Evolutionary conservation across 345 rosid species (phyloP), one percentile per base, ranked within the genome.

Genomic region (Litchi chinensis): DNA sequence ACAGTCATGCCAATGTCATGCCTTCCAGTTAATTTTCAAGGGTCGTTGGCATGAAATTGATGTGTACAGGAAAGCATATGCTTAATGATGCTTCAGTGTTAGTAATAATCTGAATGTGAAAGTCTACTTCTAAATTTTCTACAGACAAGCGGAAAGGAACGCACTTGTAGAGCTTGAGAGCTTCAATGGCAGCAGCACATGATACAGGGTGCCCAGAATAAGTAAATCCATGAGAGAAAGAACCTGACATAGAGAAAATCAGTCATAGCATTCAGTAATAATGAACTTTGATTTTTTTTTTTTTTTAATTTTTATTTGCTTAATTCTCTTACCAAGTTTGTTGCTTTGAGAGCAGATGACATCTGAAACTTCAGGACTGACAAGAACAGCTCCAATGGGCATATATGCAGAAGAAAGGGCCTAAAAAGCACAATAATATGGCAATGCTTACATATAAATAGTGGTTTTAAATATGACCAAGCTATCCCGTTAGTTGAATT

Each of bases 121-220:
- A 41, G 28, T 24, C 59, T 24, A 43, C 11, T 8, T 62, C 28
- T 26, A 26, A 73, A 63, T 44, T 77, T 59, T 28, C 60, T 46
- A 67, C 18, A 32, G 52, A 70, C 37, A 4, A 65, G 32, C 44
- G 78, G 37, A 62, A 71, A 75, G 11, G 64, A 76, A 82, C 86
- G 44, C 46, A 94, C 95, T 85, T 92, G 87, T 94, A 94, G 66
- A 94, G 82, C 86, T 88, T 90, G 75, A 94, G 81, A 0, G 95
- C 87, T 82, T 94, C 99, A 26, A 91, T 43, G 76, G 98, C 97
- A 70, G 94, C 98, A 7, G 95, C 97, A 68, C 99, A 96, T 70
- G 98, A 81, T 63, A 94, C 98, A 46, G 98, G 98, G 85, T 94
- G 99, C 77, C 98, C 99, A 24, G 99, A 93, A 79, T 93, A 93